Evolutionary conservation across 1,139 yeast species (phyloP), one percentile per base, ranked within the genome.

Genomic region (Wickerhamiella pararugosa): DNA sequence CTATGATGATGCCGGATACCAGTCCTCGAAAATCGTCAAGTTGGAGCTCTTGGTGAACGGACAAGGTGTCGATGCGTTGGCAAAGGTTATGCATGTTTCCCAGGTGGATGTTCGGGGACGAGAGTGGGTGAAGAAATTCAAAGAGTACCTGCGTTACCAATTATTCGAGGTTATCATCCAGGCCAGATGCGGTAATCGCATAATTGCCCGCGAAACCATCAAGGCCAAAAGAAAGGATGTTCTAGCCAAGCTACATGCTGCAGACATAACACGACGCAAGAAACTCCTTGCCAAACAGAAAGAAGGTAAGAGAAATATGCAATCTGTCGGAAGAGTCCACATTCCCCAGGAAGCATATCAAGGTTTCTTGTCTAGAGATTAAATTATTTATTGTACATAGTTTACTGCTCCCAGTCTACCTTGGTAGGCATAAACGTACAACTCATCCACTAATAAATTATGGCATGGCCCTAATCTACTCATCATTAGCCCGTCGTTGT

Each of bases 151-250:
- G 44, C 69, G 76, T 46, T 76, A 79, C 46, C 96, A 90, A 57
- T 71, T 87, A 46, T 90, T 81, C 56, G 98, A 90, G 58, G 94
- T 90, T 32, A 79, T 90, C 6, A 81, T 90, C 47, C 98, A 90
- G 57, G 96, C 97, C 3, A 71, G 73, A 51, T 90, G 92, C n/a
- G 80, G 78, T 45, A 76, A 75, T 53, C 78, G 79, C 54, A 76
- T 84, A 26, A 70, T 90, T 8, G 96, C 97, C 0, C 67, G 98
- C 49, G 95, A 90, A 56, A 87, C 97, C 0, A 82, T 90, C 50
- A 83, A 83, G 57, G 97, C 97, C 2, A 75, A 82, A 55, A 67
- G 96, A 49, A 90, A 90, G 61, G 98, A 90, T 60, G 98, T 90
- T 15, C 68, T 92, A 43, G 94, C 92, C 41, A 79, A 75, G 54